phyloP scores from a whole-genome alignment of 2,329 filamentous ascomycete species.

The Hypoxylon sp. region DNA sequence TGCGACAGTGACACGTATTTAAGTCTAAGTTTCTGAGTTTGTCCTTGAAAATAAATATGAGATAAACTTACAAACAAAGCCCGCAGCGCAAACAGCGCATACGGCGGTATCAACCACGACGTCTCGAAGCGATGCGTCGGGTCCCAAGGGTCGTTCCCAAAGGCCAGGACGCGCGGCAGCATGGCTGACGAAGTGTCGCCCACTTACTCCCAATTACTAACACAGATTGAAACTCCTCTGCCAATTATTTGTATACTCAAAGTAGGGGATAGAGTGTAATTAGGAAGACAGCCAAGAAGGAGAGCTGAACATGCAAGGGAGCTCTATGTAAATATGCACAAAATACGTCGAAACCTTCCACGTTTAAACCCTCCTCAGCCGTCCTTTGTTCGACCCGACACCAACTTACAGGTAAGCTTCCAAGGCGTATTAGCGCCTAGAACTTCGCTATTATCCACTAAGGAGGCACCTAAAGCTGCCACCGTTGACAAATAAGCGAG shows the following conservation, averaged over 20 bases:
- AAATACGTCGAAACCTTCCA: neutral
- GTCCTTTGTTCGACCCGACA: neutral
- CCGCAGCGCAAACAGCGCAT: slow-evolving; percentile 69
- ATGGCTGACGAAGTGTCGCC: slow-evolving; percentile 9
- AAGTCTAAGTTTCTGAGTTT: neutral
- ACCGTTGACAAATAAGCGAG: neutral
- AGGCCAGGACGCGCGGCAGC: slow-evolving; percentile 38
- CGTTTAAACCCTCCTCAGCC: neutral
- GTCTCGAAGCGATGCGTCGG: slow-evolving; percentile 78
- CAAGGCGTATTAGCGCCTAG: neutral
- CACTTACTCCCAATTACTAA: neutral
- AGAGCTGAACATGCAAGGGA: neutral
- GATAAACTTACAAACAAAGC: slow-evolving; percentile 63
- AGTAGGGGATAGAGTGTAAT: no score
- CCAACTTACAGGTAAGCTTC: neutral
- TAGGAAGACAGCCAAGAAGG: no score
- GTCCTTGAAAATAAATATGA: slow-evolving; percentile 33
- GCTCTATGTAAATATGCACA: neutral
- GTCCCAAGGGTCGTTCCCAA: slow-evolving; percentile 59
- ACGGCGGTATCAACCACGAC: slow-evolving; percentile 82
- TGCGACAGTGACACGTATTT: neutral
- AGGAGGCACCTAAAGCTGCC: neutral
- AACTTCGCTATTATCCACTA: neutral
- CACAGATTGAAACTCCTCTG: neutral
- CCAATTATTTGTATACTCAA: no score